These are phyloP conservation scores for Cyclostephanos tholiformis DNA, from an alignment of 108 stramenopile species.

Conservation along the genomic window DNA sequence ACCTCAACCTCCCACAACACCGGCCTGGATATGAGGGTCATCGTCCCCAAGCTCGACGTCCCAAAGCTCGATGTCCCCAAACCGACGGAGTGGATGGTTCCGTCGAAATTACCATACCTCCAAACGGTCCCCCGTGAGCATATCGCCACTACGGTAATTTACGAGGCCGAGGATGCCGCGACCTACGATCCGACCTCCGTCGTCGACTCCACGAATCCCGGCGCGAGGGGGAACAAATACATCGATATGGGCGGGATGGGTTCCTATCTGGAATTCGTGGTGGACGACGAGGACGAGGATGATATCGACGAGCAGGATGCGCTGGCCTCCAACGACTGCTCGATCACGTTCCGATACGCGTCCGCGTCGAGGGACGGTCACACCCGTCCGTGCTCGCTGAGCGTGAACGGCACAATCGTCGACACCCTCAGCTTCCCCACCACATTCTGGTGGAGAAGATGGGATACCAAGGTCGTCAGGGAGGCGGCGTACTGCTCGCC, in stretches of 20 bases:
- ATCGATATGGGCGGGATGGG: conserved; percentile 4
- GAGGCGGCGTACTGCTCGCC: background rate
- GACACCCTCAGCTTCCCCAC: background rate
- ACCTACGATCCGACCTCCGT: background rate
- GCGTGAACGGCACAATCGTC: background rate
- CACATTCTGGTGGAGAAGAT: background rate
- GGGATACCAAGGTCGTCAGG: background rate
- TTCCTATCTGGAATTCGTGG: background rate
- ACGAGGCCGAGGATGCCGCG: conserved; percentile 1
- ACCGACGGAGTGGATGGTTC: no score
- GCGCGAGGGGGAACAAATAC: background rate
- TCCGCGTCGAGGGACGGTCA: background rate
- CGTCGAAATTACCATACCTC: no score
- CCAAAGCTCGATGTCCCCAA: no score
- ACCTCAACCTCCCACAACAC: background rate
- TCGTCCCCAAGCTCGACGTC: no score
- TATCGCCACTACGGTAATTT: background rate
- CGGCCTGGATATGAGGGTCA: background rate
- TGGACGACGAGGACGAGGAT: background rate
- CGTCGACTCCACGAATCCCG: background rate
- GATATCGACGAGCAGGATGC: background rate
- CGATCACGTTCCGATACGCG: background rate
- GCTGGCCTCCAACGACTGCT: background rate
- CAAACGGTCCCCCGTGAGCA: no score
- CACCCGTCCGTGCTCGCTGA: conserved; percentile 1